These are phyloP conservation scores for Epichloe bromicola DNA, from an alignment of 2,329 filamentous ascomycete genomes.

Conservation along the genomic window DNA sequence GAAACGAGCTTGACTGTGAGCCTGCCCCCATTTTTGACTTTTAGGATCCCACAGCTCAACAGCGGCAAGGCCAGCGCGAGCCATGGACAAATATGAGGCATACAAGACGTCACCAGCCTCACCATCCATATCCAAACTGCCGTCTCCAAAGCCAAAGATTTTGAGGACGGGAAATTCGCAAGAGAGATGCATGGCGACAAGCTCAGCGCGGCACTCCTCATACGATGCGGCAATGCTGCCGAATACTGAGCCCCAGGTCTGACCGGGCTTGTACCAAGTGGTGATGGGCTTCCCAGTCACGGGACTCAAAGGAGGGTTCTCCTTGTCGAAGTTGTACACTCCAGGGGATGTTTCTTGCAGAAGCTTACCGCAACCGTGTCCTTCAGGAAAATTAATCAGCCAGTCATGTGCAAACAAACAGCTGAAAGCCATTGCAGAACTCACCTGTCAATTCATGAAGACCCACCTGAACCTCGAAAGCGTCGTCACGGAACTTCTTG, in stretches of 20 bases:
- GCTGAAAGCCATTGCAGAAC: constrained; percentile 1
- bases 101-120: constrained; percentile 82
- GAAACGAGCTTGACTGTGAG: constrained; percentile 84
- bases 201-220: constrained; percentile 89
- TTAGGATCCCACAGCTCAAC: constrained; percentile 94
- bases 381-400: constrained; percentile 19
- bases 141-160: constrained; percentile 85
- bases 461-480: constrained; percentile 92
- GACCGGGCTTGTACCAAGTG: constrained; percentile 87
- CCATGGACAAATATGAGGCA: constrained; percentile 83
- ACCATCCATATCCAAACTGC: constrained; percentile 55
- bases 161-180: constrained; percentile 82
- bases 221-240: constrained; percentile 77
- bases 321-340: constrained; percentile 75
- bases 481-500: constrained; percentile 68
- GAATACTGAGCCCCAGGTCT: constrained; percentile 91
- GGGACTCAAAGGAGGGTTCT: constrained; percentile 71
- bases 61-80: constrained; percentile 74
- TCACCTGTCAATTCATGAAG: constrained; percentile 67
- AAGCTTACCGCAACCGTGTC: constrained; percentile 87
- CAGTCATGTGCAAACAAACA: neutral
- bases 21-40: constrained; percentile 80
- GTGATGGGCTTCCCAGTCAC: constrained; percentile 61
- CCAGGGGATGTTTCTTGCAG: constrained; percentile 78
- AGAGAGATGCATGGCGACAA: constrained; percentile 80